Conservation (phyloP, 371 early-diverging fungal genomes). For the Syncephalastrum contaminatum region DNA sequence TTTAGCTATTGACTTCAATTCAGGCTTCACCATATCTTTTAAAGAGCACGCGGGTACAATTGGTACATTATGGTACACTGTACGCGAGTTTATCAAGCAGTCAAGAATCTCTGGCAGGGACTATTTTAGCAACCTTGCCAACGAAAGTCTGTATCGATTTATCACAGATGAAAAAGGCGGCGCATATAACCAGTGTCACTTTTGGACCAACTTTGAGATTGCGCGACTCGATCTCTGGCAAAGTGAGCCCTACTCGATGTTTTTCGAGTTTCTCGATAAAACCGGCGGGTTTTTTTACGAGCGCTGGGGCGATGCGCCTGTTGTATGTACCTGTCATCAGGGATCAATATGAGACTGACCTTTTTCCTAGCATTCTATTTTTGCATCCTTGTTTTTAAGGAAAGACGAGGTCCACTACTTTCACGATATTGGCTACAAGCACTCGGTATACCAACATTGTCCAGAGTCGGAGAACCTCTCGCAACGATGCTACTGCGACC, state of each 20-base stretch:
- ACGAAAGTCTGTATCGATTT: constrained; percentile 33
- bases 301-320: constrained; percentile 13
- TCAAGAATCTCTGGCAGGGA: constrained; percentile 19
- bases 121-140: constrained; percentile 39
- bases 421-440: constrained; percentile 81
- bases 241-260: constrained; percentile 51
- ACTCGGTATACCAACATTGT: constrained; percentile 68
- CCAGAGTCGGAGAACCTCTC: constrained; percentile 46
- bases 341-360: too few relatives aligned
- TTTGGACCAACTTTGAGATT: constrained; percentile 94
- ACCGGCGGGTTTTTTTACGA: constrained; percentile 73
- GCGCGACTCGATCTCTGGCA: constrained; percentile 82
- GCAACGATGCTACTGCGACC: constrained; percentile 31
- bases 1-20: neutral
- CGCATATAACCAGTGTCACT: constrained; percentile 72
- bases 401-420: constrained; percentile 86
- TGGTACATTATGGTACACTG: constrained; percentile 68
- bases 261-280: constrained; percentile 48
- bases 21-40: constrained; percentile 69
- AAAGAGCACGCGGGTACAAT: constrained; percentile 74
- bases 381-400: constrained; percentile 64
- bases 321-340: constrained; percentile 17
- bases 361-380: constrained; percentile 67
- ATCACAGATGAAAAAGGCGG: constrained; percentile 36
- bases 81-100: constrained; percentile 55